Conservation (phyloP, 176 grass and related monocot species). For the Bothriochloa decipiens region DNA sequence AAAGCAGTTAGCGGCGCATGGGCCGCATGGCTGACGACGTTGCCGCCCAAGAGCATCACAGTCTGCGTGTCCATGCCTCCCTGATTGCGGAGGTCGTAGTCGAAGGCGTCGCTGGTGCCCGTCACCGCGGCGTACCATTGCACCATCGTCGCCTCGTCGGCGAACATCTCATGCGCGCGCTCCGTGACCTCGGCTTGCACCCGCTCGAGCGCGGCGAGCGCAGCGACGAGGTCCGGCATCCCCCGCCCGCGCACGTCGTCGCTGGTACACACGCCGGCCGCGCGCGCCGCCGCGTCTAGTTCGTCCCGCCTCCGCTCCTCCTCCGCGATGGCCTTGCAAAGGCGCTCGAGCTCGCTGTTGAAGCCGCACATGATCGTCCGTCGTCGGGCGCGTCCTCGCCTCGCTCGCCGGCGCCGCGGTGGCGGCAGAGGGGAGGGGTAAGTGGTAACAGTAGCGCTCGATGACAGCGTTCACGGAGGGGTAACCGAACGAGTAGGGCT, state of each 20-base stretch:
- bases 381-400: neutral
- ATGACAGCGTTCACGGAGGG: constrained; percentile 49
- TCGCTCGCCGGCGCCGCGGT: neutral
- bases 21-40: too few species aligned
- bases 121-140: too few species aligned
- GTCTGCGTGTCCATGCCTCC: too few species aligned
- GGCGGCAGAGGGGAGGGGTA: neutral
- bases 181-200: constrained; percentile 24
- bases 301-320: constrained; percentile 31
- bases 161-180: too few species aligned
- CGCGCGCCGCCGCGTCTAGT: constrained; percentile 34
- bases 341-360: neutral
- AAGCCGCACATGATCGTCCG: neutral
- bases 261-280: constrained; percentile 19
- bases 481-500: constrained; percentile 47
- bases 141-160: too few species aligned
- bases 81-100: too few species aligned
- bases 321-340: constrained; percentile 8
- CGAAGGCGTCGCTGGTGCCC: too few species aligned
- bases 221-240: neutral
- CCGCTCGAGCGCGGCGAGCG: neutral
- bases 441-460: neutral
- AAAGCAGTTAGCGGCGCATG: too few species aligned
- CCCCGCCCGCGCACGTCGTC: neutral
- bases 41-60: too few species aligned